Conservation (phyloP, 2,329 filamentous ascomycete species). For the Xylaria sp. region DNA sequence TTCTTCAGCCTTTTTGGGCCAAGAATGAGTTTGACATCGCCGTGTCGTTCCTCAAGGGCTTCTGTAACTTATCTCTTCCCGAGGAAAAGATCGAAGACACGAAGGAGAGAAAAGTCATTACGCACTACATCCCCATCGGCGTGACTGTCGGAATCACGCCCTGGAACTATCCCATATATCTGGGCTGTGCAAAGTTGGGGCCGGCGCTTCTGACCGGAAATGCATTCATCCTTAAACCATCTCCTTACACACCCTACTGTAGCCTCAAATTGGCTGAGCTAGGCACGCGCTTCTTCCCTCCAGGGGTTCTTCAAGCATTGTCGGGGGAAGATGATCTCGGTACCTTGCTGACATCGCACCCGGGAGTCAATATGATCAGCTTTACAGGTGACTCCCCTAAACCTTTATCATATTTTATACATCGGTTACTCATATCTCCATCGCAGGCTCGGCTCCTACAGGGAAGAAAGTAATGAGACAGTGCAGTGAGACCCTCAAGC, state of each 20-base stretch:
- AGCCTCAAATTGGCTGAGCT: slow-evolving; percentile 70
- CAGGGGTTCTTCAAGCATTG: slow-evolving; percentile 69
- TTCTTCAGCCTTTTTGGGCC: not conserved
- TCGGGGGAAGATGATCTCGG: slow-evolving; percentile 71
- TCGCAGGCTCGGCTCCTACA: not conserved
- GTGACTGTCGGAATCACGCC: not conserved
- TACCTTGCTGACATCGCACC: slow-evolving; percentile 66
- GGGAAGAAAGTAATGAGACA: not conserved
- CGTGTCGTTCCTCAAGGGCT: not conserved
- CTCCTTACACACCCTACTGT: slow-evolving; percentile 59
- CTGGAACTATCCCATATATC: not conserved
- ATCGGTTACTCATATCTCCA: too few relatives aligned
- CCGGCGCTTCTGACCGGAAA: slow-evolving; percentile 68
- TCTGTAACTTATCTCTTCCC: not conserved
- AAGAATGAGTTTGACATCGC: not conserved
- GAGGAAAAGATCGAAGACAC: not conserved
- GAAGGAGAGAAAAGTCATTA: not conserved
- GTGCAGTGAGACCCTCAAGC: not conserved
- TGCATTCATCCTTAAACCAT: slow-evolving; percentile 66
- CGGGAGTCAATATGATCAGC: slow-evolving; percentile 39
- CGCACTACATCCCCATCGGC: not conserved
- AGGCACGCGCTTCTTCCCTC: slow-evolving; percentile 66
- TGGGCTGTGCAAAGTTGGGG: slow-evolving; percentile 64
- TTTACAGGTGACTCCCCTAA: not conserved
- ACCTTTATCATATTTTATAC: too few relatives aligned